A percentile compares a stretch with the other conserved stretches of the same genome.
phyloP scores from a whole-genome alignment of 352 stramenopile species.

The Globisporangium carolinianum region DNA sequence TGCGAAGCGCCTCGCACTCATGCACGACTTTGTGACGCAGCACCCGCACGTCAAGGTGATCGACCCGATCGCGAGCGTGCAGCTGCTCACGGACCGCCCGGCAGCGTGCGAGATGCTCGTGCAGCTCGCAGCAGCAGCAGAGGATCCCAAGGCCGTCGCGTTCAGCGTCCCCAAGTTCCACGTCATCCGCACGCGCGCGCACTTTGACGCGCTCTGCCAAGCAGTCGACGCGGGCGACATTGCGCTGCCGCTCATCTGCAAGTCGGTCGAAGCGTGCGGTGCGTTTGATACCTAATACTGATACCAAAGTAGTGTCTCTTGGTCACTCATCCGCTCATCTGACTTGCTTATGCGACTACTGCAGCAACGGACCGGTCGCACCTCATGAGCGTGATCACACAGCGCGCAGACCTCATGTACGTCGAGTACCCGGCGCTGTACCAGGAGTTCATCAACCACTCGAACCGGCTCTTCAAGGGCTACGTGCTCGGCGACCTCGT shows the following conservation, averaged over 20 bases:
- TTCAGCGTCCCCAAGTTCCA: slow-evolving; percentile 55
- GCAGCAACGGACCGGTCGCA: slow-evolving; percentile 74
- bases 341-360: slow-evolving; percentile 2
- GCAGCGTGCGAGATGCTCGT: slow-evolving; percentile 49
- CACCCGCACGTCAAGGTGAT: slow-evolving; percentile 50
- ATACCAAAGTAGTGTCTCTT: not conserved
- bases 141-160: not conserved
- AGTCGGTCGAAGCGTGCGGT: slow-evolving; percentile 82
- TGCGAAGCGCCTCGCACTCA: slow-evolving; percentile 34
- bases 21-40: slow-evolving; percentile 34
- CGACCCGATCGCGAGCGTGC: slow-evolving; percentile 62
- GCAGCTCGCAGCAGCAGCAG: slow-evolving; percentile 3
- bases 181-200: slow-evolving; percentile 26
- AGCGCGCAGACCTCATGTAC: slow-evolving; percentile 46
- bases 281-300: slow-evolving; percentile 8
- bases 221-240: slow-evolving; percentile 33
- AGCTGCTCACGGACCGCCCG: slow-evolving; percentile 62
- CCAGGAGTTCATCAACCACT: slow-evolving; percentile 85
- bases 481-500: slow-evolving; percentile 77
- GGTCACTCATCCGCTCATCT: not conserved
- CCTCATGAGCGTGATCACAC: slow-evolving; percentile 78
- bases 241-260: slow-evolving; percentile 69
- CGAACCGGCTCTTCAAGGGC: slow-evolving; percentile 69
- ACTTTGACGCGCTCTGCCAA: slow-evolving; percentile 30
- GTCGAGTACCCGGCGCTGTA: slow-evolving; percentile 57